Conservation (phyloP, 495 filamentous ascomycete species). For the Evernia prunastri region DNA sequence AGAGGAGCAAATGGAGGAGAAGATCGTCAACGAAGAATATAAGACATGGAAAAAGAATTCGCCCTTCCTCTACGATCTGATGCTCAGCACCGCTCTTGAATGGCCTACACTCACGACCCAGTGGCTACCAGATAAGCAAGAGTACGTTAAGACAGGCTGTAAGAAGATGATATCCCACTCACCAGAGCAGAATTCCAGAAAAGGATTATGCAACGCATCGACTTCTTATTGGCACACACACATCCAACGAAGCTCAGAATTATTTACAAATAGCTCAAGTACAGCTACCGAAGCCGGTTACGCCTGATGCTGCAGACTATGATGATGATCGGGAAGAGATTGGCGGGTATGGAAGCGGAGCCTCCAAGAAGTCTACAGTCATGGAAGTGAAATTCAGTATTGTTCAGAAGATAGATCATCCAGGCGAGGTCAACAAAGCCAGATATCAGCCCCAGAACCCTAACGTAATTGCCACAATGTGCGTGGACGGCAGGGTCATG, state of each 20-base stretch:
- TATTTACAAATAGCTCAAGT: constrained; percentile 93
- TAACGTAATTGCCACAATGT: constrained; percentile 92
- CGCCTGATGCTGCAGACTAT: constrained; percentile 71
- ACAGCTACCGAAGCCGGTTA: constrained; percentile 74
- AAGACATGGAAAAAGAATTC: constrained; percentile 99
- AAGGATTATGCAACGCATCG: constrained; percentile 86
- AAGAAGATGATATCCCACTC: constrained; percentile 16
- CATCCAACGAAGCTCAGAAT: constrained; percentile 77
- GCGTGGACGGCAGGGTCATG: constrained; percentile 76
- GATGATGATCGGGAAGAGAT: constrained; percentile 89
- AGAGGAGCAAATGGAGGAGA: constrained; percentile 68
- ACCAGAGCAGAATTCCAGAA: constrained; percentile 54
- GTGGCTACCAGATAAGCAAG: constrained; percentile 95
- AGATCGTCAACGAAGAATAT: constrained; percentile 98
- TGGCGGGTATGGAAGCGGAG: constrained; percentile 70
- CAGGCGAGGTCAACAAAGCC: constrained; percentile 96
- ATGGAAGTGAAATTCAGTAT: constrained; percentile 78
- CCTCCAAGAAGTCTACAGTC: constrained; percentile 54
- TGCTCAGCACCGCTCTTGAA: constrained; percentile 86
- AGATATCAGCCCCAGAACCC: constrained; percentile 97
- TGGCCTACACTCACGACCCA: constrained; percentile 98
- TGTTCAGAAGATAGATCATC: constrained; percentile 92
- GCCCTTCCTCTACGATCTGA: constrained; percentile 96
- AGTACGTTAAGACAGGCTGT: constrained; percentile 40
- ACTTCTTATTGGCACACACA: constrained; percentile 90